Conservation (phyloP, 2,329 filamentous ascomycete species). For the Claviceps humidiphila region DNA sequence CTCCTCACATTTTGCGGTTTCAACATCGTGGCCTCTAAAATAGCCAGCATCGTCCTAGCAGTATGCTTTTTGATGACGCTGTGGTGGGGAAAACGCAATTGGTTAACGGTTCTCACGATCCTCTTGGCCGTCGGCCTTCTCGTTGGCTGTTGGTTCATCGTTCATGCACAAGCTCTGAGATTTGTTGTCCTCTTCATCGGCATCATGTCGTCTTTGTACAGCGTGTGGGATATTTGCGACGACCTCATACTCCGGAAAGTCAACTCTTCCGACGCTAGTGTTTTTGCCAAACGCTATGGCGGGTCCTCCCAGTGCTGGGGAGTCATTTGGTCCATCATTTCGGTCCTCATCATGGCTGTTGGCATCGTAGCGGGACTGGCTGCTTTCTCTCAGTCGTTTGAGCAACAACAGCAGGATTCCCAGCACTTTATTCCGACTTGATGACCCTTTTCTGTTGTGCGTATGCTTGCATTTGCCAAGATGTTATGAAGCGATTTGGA, state of each 20-base stretch:
- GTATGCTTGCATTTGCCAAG: no score
- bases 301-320: slow-evolving; percentile 75
- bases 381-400: slow-evolving; percentile 58
- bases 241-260: slow-evolving; percentile 70
- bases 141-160: slow-evolving; percentile 68
- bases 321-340: slow-evolving; percentile 63
- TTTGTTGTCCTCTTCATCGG: slow-evolving; percentile 71
- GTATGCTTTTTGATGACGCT: slow-evolving; percentile 66
- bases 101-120: slow-evolving; percentile 62
- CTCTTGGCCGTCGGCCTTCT: slow-evolving; percentile 57
- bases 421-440: slow-evolving; percentile 47
- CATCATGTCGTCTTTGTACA: slow-evolving; percentile 70
- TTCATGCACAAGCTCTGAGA: slow-evolving; percentile 57
- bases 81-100: slow-evolving; percentile 71
- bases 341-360: slow-evolving; percentile 54
- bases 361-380: slow-evolving; percentile 67
- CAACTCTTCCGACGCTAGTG: slow-evolving; percentile 65
- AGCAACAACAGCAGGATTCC: slow-evolving; percentile 55
- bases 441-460: neutral
- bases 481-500: no score
- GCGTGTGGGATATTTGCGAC: slow-evolving; percentile 76
- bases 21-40: slow-evolving; percentile 66
- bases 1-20: slow-evolving; percentile 70
- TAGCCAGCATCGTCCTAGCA: slow-evolving; percentile 61
- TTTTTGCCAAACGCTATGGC: slow-evolving; percentile 66